A percentile compares a stretch with the other conserved stretches of the same genome.
These are phyloP conservation scores for Monosporascus sp. DNA, from an alignment of 2,329 filamentous ascomycete genomes.

Conservation along the genomic window DNA sequence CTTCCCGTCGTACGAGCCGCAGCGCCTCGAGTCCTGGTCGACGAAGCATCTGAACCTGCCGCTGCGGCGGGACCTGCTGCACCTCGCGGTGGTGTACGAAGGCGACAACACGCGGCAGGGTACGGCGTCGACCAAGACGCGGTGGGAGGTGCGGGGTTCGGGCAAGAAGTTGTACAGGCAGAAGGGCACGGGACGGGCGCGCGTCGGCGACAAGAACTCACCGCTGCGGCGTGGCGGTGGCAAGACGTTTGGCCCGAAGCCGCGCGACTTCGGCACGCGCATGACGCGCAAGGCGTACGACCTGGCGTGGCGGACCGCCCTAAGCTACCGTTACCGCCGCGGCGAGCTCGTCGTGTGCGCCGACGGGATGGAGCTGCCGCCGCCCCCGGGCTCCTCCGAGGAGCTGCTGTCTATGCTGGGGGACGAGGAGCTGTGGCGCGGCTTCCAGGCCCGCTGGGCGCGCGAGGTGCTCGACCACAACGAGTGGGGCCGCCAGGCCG, in stretches of 20 bases:
- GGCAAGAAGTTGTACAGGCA: slow-evolving; percentile 77
- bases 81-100: slow-evolving; percentile 88
- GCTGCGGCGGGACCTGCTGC: slow-evolving; percentile 83
- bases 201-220: slow-evolving; percentile 74
- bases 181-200: slow-evolving; percentile 79
- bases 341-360: slow-evolving; percentile 85
- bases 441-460: slow-evolving; percentile 59
- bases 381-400: slow-evolving; percentile 40
- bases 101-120: slow-evolving; percentile 84
- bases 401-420: slow-evolving; percentile 26
- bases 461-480: slow-evolving; percentile 65
- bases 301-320: slow-evolving; percentile 86
- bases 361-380: slow-evolving; percentile 64
- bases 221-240: slow-evolving; percentile 81
- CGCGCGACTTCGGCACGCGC: slow-evolving; percentile 80
- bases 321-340: slow-evolving; percentile 83
- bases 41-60: slow-evolving; percentile 81
- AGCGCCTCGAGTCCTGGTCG: slow-evolving; percentile 71
- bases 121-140: slow-evolving; percentile 76
- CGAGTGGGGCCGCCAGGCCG: slow-evolving; percentile 60
- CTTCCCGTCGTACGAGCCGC: slow-evolving; percentile 85
- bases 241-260: slow-evolving; percentile 84
- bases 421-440: slow-evolving; percentile 44
- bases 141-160: slow-evolving; percentile 78
- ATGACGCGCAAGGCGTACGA: slow-evolving; percentile 91